Evolutionary conservation across 2,329 filamentous ascomycete species (phyloP), one percentile per base, ranked within the genome.

Genomic region (Aspergillus eucalypticola): DNA sequence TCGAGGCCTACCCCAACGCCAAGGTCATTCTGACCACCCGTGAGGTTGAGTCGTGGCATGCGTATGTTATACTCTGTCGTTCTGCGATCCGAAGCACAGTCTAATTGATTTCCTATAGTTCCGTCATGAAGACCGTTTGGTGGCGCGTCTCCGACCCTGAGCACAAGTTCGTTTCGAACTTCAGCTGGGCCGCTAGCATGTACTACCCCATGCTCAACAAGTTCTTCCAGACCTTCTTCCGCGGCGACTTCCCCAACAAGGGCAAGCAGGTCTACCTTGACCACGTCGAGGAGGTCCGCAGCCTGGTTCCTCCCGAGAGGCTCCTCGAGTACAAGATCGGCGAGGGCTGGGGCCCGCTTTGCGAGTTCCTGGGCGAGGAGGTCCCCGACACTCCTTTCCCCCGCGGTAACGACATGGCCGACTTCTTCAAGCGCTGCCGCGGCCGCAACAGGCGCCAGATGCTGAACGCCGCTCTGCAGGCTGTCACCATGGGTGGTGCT

Each of bases 131-230:
- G 75, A 90, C 87, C 5, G 86, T 89, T 32, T 84, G 84, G 78
- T 88, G 86, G 87, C 84, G 87, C 55, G 86, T 83, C 54, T 88
- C 83, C 23, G 87, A 89, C 71, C 83, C 81, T 4, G 86, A 88
- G 75, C 80, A 83, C 73, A 80, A 79, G 62, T 76, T 82, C 59
- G 79, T 86, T 13, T 82, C 83, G 41, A 79, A 83, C 73, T 79
- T 82, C 66, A 84, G 84, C 76, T 89, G 87, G 87, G 87, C 84
- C 21, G 86, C 87, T 7, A 79, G 83, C 71, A 85, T 88, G 79
- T 89, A 89, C 78, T 84, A 88, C 72, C 87, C 86, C 41, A 89
- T 90, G 87, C 81, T 90, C 60, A 81, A 82, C 73, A 88, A 87
- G 75, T 88, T 89, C 79, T 90, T 88, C 77, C 83, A 86, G 67